Conservation (phyloP, 2,329 filamentous ascomycete species). For the Akanthomyces muscarius region DNA sequence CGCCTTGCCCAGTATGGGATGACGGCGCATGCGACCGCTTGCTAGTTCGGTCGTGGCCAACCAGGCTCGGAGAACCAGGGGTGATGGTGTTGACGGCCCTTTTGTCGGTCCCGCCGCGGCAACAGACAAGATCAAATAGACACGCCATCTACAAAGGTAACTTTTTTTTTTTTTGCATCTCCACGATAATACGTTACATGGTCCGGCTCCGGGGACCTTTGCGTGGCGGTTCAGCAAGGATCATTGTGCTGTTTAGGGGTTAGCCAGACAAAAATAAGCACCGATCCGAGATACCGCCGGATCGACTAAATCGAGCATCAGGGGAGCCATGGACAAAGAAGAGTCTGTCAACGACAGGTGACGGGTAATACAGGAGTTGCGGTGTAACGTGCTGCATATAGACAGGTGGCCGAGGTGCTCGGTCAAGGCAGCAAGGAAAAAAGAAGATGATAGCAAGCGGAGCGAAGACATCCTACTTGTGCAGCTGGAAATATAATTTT, state of each 20-base stretch:
- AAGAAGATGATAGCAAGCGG: background rate
- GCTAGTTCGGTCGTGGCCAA: background rate
- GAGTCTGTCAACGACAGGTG: constrained; percentile 16
- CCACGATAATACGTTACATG: constrained; percentile 3
- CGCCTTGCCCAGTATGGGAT: background rate
- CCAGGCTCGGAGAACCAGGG: background rate
- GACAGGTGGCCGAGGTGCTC: background rate
- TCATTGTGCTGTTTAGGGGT: background rate
- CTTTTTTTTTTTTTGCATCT: background rate
- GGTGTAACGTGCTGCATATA: constrained; percentile 9
- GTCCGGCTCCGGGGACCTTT: too few species aligned
- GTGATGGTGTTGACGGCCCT: background rate
- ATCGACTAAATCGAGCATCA: background rate
- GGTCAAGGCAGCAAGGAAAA: background rate
- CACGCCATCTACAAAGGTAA: background rate
- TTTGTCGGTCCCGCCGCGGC: background rate
- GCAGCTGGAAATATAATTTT: background rate
- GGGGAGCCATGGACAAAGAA: constrained; percentile 6
- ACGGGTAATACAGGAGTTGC: background rate
- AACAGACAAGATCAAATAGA: background rate
- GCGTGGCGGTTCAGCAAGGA: background rate
- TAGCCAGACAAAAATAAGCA: background rate
- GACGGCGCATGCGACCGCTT: constrained; percentile 1
- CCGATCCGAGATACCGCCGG: constrained; percentile 5
- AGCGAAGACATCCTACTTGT: background rate